Evolutionary conservation across 805 yeast genomes (phyloP).

Genomic region (Diddensiella santjacobensis): DNA sequence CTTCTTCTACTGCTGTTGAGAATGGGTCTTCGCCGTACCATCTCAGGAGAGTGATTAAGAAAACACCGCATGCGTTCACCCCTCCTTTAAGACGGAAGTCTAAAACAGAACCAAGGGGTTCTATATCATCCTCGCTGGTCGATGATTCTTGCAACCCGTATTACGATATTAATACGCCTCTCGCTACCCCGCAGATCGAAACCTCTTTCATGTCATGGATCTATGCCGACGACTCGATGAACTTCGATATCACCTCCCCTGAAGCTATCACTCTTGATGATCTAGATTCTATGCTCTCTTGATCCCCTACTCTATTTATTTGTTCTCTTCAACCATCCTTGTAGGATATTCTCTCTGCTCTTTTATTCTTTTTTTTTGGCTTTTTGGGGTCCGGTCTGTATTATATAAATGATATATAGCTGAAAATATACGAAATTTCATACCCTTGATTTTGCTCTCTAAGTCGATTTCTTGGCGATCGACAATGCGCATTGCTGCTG

Average conservation of each 20-base stretch:
- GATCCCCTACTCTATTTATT: no score
- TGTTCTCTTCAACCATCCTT: no score
- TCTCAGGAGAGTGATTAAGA: conserved; percentile 21
- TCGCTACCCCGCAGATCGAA: conserved; percentile 17
- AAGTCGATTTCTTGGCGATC: no score
- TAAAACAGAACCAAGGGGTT: not conserved
- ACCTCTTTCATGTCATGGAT: conserved; percentile 12
- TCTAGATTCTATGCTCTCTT: conserved; percentile 24
- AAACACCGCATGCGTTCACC: conserved; percentile 22
- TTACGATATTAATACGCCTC: conserved; percentile 25
- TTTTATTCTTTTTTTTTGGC: no score
- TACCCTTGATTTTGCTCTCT: no score
- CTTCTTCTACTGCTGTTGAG: conserved; percentile 5
- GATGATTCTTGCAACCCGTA: conserved; percentile 25
- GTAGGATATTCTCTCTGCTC: no score
- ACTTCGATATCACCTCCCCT: conserved; percentile 25
- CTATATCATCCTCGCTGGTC: not conserved
- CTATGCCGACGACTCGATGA: conserved; percentile 17
- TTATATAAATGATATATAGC: no score
- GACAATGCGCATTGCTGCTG: no score
- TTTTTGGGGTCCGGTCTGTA: no score
- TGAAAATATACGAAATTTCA: no score
- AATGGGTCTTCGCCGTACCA: conserved; percentile 14
- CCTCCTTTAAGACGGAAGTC: conserved; percentile 17
- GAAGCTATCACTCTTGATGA: conserved; percentile 28